Evolutionary conservation across 2,329 filamentous ascomycete species (phyloP).

Genomic region (Juglanconis sp.): DNA sequence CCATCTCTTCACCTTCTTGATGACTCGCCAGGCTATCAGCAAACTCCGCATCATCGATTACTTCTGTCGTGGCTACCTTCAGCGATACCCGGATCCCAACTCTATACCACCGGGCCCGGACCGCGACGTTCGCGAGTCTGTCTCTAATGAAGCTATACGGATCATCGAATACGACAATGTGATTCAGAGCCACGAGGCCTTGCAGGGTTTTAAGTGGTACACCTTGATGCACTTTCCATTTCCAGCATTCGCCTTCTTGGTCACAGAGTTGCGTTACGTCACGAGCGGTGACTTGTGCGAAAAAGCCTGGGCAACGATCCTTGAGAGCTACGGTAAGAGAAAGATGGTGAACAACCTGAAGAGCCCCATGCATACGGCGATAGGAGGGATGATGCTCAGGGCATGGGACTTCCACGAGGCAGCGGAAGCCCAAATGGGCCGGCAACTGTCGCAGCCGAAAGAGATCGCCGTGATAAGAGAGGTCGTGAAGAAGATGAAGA

Average conservation of each 20-base stretch:
- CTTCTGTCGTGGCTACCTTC: constrained; percentile 43
- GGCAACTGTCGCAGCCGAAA: constrained; percentile 38
- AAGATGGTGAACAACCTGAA: constrained; percentile 47
- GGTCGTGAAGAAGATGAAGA: constrained; percentile 28
- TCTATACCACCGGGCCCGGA: constrained; percentile 34
- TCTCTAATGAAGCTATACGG: constrained; percentile 53
- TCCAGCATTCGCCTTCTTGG: constrained; percentile 58
- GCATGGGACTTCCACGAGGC: constrained; percentile 59
- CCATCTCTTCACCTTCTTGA: constrained; percentile 56
- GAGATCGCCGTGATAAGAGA: constrained; percentile 49
- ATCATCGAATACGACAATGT: constrained; percentile 60
- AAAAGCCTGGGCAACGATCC: constrained; percentile 56
- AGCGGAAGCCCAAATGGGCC: constrained; percentile 43
- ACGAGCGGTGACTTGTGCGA: constrained; percentile 54
- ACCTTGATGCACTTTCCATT: constrained; percentile 58
- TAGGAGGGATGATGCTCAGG: constrained; percentile 57
- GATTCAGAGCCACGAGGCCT: constrained; percentile 47
- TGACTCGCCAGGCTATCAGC: constrained; percentile 53
- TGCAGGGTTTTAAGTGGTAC: constrained; percentile 57
- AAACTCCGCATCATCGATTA: constrained; percentile 56
- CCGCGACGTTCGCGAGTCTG: constrained; percentile 43
- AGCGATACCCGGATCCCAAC: constrained; percentile 28
- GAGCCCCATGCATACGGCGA: constrained; percentile 56
- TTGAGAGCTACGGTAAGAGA: constrained; percentile 51
- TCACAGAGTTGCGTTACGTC: constrained; percentile 52